A percentile compares a stretch with the other conserved stretches of the same genome.
These are phyloP conservation scores for Ailanthus altissimus DNA, from an alignment of 345 rosid genomes.

Conservation along the genomic window DNA sequence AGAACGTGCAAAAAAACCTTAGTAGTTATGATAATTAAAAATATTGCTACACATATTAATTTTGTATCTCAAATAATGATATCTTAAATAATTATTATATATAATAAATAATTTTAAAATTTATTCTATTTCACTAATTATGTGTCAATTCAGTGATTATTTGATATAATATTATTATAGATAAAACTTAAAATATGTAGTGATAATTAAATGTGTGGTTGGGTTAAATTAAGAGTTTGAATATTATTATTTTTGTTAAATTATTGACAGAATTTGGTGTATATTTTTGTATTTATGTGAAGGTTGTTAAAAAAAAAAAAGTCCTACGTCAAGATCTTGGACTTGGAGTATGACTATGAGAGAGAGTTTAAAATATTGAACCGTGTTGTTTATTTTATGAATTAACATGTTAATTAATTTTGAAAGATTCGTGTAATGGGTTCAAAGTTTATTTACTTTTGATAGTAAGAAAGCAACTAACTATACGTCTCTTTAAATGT, in stretches of 20 bases:
- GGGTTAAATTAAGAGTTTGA: neutral
- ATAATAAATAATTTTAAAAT: no score
- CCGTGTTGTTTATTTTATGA: no score
- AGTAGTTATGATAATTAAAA: neutral
- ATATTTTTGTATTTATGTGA: neutral
- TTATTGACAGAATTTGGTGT: constrained; percentile 1
- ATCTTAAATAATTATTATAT: no score
- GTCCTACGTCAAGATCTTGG: neutral
- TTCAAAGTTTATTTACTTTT: neutral
- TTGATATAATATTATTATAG: no score
- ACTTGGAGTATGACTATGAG: neutral
- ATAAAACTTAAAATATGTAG: no score
- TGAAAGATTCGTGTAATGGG: neutral
- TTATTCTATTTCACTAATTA: no score
- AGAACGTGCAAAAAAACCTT: neutral
- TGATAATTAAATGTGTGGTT: neutral
- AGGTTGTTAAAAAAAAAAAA: neutral
- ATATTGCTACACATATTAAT: no score
- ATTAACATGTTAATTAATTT: neutral
- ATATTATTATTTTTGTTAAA: no score
- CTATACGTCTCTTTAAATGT: neutral
- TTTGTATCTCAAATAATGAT: no score
- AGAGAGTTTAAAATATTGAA: neutral
- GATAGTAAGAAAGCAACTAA: neutral
- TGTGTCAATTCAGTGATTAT: no score